These are phyloP conservation scores for Zarea fungicola DNA, from an alignment of 2,329 filamentous ascomycete genomes.

Conservation along the genomic window DNA sequence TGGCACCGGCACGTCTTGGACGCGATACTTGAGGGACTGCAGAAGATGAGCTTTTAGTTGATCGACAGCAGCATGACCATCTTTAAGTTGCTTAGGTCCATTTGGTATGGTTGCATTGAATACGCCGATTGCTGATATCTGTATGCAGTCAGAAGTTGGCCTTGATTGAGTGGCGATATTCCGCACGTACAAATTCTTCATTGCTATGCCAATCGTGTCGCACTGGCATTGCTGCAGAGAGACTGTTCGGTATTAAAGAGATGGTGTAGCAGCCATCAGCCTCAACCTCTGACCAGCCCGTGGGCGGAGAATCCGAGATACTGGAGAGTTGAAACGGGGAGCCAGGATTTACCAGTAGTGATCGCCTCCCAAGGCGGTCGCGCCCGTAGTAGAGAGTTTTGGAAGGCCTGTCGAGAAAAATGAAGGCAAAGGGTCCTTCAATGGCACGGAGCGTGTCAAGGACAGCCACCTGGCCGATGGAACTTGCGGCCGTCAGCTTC, in stretches of 20 bases:
- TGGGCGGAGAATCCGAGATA: constrained; percentile 50
- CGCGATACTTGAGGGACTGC: constrained; percentile 58
- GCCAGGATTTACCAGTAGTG: constrained; percentile 60
- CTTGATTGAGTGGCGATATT: background rate
- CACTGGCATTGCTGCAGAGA: constrained; percentile 14
- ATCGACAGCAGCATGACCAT: constrained; percentile 44
- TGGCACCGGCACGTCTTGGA: constrained; percentile 60
- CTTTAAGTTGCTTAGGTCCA: constrained; percentile 19
- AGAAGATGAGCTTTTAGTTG: constrained; percentile 50
- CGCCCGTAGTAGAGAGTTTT: constrained; percentile 72
- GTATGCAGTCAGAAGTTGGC: constrained; percentile 4
- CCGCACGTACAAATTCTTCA: constrained; percentile 41
- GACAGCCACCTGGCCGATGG: constrained; percentile 31
- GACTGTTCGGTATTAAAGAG: constrained; percentile 37
- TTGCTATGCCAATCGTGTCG: constrained; percentile 29
- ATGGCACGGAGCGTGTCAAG: constrained; percentile 54
- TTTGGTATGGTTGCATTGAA: constrained; percentile 46
- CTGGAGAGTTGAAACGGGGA: constrained; percentile 61
- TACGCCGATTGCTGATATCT: constrained; percentile 47
- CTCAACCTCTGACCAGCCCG: constrained; percentile 72
- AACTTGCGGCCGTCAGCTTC: constrained; percentile 45
- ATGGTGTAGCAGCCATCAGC: constrained; percentile 76
- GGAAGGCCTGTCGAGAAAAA: constrained; percentile 65
- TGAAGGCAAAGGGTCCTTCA: constrained; percentile 83
- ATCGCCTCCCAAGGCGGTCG: constrained; percentile 82